A percentile compares a stretch with the other conserved stretches of the same genome.
These are phyloP conservation scores for Heliosperma pusillum DNA, from an alignment of 148 eudicot species.

Conservation along the genomic window DNA sequence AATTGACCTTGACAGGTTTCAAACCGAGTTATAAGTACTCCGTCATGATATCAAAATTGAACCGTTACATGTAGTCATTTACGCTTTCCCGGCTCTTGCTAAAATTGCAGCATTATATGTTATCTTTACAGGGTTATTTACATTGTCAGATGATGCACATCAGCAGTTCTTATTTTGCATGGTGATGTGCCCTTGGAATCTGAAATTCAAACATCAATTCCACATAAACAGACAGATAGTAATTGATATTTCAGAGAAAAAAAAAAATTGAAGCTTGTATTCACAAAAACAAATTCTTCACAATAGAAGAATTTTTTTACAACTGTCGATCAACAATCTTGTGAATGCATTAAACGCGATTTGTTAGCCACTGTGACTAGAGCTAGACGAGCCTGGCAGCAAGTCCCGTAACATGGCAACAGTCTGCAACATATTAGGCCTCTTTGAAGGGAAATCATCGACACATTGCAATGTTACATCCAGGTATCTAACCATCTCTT, in stretches of 20 bases:
- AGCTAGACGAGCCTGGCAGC: constrained; percentile 33
- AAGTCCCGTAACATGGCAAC: constrained; percentile 89
- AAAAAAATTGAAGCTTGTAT: constrained; percentile 6
- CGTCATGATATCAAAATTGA: too few relatives aligned
- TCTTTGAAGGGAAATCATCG: constrained; percentile 87
- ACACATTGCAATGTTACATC: constrained; percentile 77
- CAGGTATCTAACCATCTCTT: constrained; percentile 77
- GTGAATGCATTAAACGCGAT: background rate
- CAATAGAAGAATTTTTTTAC: constrained; percentile 16
- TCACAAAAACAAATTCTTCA: constrained; percentile 19
- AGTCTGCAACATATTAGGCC: constrained; percentile 94
- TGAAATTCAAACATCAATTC: constrained; percentile 1
- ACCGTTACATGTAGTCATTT: too few relatives aligned
- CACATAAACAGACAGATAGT: constrained; percentile 6
- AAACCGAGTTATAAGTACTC: too few relatives aligned
- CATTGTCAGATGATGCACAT: constrained; percentile 23
- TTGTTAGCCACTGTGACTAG: constrained; percentile 27
- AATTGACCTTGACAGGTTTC: too few relatives aligned
- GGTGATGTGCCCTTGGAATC: background rate
- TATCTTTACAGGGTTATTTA: constrained; percentile 25
- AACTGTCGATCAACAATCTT: constrained; percentile 4
- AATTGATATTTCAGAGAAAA: constrained; percentile 6
- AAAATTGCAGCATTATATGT: background rate
- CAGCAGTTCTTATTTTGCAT: constrained; percentile 18
- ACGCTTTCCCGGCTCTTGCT: background rate